phyloP scores from a whole-genome alignment of 2,329 filamentous ascomycete genomes.

The Alternaria incomplexa region DNA sequence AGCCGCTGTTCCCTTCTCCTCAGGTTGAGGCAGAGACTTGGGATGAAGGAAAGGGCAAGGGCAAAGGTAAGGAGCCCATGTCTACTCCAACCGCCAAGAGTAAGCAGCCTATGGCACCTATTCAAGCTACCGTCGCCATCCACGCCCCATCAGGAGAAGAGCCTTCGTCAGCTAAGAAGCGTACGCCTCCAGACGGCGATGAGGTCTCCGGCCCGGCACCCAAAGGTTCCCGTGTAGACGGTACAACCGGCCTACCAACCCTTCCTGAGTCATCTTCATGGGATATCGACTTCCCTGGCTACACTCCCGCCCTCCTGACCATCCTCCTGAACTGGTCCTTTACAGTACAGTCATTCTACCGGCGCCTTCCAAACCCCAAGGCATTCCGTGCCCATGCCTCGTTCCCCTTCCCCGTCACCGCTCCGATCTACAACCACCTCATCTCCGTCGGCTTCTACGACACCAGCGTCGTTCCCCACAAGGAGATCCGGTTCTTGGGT shows the following conservation, averaged over 20 bases:
- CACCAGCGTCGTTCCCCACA: slow-evolving; percentile 17
- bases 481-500: slow-evolving; percentile 27
- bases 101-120: not conserved
- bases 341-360: slow-evolving; percentile 17
- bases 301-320: slow-evolving; percentile 19
- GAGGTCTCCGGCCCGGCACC: not conserved
- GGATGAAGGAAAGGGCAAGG: not conserved
- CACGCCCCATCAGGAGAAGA: slow-evolving; percentile 11
- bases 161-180: slow-evolving; percentile 7
- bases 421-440: slow-evolving; percentile 17
- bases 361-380: slow-evolving; percentile 7
- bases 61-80: not conserved
- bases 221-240: not conserved
- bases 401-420: slow-evolving; percentile 20
- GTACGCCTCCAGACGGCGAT: not conserved
- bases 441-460: slow-evolving; percentile 31
- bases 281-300: slow-evolving; percentile 19
- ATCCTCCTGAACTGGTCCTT: slow-evolving; percentile 28
- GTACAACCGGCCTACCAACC: slow-evolving; percentile 10
- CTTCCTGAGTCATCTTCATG: slow-evolving; percentile 10
- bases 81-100: not conserved
- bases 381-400: slow-evolving; percentile 20
- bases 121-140: not conserved
- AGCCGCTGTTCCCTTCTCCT: slow-evolving; percentile 14
- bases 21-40: slow-evolving; percentile 4